Percentiles rank a stretch among this genome's conserved stretches.
Conservation (phyloP, 306 rosid genomes). For the Phaseolus lunatus region DNA sequence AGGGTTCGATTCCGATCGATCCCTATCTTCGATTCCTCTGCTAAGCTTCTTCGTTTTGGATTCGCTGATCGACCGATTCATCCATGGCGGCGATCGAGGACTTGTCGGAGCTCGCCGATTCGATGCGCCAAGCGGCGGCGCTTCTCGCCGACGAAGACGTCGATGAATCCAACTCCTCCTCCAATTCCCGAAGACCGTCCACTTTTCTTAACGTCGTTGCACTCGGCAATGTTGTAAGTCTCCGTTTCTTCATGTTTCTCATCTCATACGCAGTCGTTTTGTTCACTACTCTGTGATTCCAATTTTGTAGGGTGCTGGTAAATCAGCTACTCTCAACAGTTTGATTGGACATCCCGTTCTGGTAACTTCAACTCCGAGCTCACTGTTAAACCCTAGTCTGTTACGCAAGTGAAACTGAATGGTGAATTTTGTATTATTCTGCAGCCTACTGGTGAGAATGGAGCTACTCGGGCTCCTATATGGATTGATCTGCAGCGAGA, state of each 20-base stretch:
- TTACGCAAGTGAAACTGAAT: not conserved
- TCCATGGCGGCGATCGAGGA: slow-evolving; percentile 98
- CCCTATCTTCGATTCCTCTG: slow-evolving; percentile 22
- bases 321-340: slow-evolving; percentile 93
- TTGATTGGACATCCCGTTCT: slow-evolving; percentile 95
- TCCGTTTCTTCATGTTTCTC: not conserved
- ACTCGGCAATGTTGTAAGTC: slow-evolving; percentile 93
- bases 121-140: slow-evolving; percentile 92
- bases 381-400: not conserved
- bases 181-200: slow-evolving; percentile 75
- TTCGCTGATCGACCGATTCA: slow-evolving; percentile 34
- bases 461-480: slow-evolving; percentile 97
- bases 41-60: slow-evolving; percentile 39
- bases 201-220: slow-evolving; percentile 95
- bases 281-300: not conserved
- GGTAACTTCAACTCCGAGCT: slow-evolving; percentile 60
- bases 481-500: slow-evolving; percentile 91
- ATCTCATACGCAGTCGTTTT: not conserved
- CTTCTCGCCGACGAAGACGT: slow-evolving; percentile 93
- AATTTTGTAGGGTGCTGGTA: slow-evolving; percentile 85
- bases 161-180: slow-evolving; percentile 59
- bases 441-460: slow-evolving; percentile 99
- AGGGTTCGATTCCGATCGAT: slow-evolving; percentile 62
- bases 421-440: slow-evolving; percentile 33
- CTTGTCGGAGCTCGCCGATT: slow-evolving; percentile 77